Conservation (phyloP, 371 early-diverging fungal genomes). For the Apophysomyces sp. region DNA sequence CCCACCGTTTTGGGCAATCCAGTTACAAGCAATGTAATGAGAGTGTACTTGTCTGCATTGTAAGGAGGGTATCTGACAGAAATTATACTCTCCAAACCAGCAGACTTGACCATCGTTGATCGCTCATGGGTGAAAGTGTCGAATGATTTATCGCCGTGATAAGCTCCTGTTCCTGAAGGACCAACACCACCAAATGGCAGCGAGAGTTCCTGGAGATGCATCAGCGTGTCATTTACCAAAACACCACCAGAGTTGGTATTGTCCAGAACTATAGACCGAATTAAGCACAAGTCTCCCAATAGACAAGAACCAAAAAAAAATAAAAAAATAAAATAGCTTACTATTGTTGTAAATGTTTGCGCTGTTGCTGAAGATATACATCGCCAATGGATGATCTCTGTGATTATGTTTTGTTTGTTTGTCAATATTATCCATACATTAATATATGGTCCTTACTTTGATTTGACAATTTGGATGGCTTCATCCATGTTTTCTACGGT, state of each 20-base stretch:
- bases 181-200: constrained; percentile 91
- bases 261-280: constrained; percentile 31
- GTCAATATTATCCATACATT: neutral
- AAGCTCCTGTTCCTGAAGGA: constrained; percentile 76
- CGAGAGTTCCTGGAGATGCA: constrained; percentile 51
- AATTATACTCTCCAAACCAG: constrained; percentile 44
- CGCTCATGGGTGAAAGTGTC: constrained; percentile 71
- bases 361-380: constrained; percentile 60
- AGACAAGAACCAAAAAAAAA: neutral
- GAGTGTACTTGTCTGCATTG: constrained; percentile 29
- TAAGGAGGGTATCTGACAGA: constrained; percentile 54
- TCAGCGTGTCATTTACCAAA: constrained; percentile 71
- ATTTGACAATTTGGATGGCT: constrained; percentile 57
- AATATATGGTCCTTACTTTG: constrained; percentile 30
- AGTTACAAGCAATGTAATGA: constrained; percentile 25
- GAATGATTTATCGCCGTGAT: constrained; percentile 80
- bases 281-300: too few relatives aligned
- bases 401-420: neutral
- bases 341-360: constrained; percentile 30
- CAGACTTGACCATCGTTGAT: constrained; percentile 53
- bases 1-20: constrained; percentile 27
- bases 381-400: constrained; percentile 67
- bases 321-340: constrained; percentile 15
- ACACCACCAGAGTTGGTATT: constrained; percentile 68
- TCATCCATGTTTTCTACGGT: constrained; percentile 71